Evolutionary conservation across 352 stramenopile genomes (phyloP), one percentile per base, ranked within the genome.

Genomic region (Phytophthora boehmeriae): DNA sequence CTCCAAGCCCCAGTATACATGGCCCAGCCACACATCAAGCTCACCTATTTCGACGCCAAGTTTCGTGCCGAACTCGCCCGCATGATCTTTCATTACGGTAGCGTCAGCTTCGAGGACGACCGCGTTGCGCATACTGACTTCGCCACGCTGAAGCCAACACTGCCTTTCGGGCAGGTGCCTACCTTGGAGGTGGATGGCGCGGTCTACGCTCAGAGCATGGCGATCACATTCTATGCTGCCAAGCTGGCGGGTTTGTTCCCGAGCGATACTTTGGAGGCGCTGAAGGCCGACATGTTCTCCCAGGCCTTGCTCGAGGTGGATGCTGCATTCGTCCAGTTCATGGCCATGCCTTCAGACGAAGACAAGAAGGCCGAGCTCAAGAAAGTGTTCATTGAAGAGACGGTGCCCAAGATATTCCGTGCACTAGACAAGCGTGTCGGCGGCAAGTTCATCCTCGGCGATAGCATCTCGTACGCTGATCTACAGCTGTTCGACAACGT

Each of bases 1-100:
- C n/a, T n/a, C n/a, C n/a, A n/a, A n/a, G n/a, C n/a, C n/a, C n/a
- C n/a, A n/a, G n/a, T n/a, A n/a, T n/a, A n/a, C n/a, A n/a, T n/a
- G n/a, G n/a, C n/a, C n/a, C n/a, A n/a, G n/a, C n/a, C n/a, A n/a
- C n/a, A n/a, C n/a, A n/a, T n/a, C n/a, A n/a, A n/a, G n/a, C n/a
- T n/a, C n/a, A n/a, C n/a, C 19, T 93, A 92, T 73, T 90, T 92
- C 44, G 56, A 86, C 46, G 23, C 59, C 38, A 48, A 66, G 16
- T 81, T 54, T 14, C 75, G 73, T 32, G 85, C 47, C 4, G 83
- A 92, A 68, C 32, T 83, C 19, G 17, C 75, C 20, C 80, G 85
- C n/a, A 54, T 92, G 16, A 38, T 71, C 39, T 63, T 87, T 59
- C 32, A 54, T 17, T 83, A 73, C 54, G 75, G 66, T 16, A 48